Evolutionary conservation across 78 protist genomes (phyloP).

Genomic region (Guillardia theta): DNA sequence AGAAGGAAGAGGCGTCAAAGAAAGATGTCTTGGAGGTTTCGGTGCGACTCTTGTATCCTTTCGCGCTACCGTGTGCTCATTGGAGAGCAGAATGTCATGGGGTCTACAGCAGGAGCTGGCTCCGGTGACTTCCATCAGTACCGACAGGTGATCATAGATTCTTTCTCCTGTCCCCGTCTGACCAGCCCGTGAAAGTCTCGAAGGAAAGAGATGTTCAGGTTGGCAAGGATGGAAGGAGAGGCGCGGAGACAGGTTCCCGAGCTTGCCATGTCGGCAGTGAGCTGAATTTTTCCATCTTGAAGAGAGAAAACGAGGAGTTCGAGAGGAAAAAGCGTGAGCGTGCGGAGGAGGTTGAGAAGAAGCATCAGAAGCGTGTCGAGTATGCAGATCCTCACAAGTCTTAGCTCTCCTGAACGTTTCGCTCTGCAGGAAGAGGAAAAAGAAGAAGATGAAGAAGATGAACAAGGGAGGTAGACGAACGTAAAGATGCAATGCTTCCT

Average conservation of each 20-base stretch:
- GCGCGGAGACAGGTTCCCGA: neutral
- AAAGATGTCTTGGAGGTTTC: neutral
- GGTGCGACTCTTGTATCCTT: neutral
- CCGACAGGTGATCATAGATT: no score
- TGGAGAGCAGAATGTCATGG: neutral
- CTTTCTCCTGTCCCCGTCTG: no score
- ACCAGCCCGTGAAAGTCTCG: no score
- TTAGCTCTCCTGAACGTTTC: no score
- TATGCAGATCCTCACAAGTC: no score
- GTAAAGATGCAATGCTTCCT: neutral
- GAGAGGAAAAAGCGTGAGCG: neutral
- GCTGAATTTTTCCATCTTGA: neutral
- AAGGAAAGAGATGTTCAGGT: neutral
- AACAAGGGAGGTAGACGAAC: neutral
- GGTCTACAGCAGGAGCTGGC: conserved; percentile 10
- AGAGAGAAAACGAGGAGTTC: neutral
- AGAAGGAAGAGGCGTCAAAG: neutral
- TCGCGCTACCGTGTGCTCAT: neutral
- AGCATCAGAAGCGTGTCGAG: neutral
- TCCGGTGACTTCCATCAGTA: conserved; percentile 36
- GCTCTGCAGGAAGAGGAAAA: neutral
- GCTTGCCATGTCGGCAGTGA: neutral
- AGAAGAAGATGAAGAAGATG: neutral
- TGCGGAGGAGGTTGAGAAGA: neutral
- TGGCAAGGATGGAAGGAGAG: neutral